phyloP scores from a whole-genome alignment of 169 alveolate species.

The Eimeria necatrix region DNA sequence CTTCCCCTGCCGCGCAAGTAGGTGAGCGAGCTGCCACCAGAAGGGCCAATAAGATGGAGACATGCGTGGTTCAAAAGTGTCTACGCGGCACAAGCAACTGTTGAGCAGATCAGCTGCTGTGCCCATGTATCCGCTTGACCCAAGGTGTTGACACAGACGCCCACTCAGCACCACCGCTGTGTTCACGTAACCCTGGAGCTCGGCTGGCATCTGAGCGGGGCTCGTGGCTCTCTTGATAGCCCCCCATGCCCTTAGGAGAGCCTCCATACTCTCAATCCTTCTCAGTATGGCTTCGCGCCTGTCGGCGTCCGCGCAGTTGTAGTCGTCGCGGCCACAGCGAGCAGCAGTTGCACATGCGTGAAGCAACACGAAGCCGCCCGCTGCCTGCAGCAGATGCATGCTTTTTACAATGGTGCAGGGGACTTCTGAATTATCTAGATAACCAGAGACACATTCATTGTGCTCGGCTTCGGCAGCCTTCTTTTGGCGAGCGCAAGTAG shows the following conservation, averaged over 20 bases:
- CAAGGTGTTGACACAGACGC: conserved; percentile 22
- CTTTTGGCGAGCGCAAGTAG: conserved; percentile 46
- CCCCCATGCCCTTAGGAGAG: conserved; percentile 8
- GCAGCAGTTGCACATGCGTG: conserved; percentile 60
- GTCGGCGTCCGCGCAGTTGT: conserved; percentile 33
- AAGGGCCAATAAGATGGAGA: conserved; percentile 28
- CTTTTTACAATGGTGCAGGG: not conserved
- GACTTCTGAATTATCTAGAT: not conserved
- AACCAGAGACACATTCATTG: not conserved
- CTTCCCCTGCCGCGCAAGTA: not conserved
- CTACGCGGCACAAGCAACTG: conserved; percentile 41
- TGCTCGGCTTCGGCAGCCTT: conserved; percentile 21
- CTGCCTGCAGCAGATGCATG: conserved; percentile 50
- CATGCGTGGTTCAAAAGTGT: not conserved
- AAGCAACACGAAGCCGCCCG: conserved; percentile 22
- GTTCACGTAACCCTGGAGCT: conserved; percentile 7
- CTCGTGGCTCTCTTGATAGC: not conserved
- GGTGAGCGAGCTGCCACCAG: conserved; percentile 62
- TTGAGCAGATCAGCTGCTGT: conserved; percentile 17
- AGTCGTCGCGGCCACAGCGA: not conserved
- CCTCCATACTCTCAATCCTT: conserved; percentile 1
- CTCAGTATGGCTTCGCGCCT: conserved; percentile 10
- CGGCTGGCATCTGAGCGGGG: not conserved
- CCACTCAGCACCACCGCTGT: not conserved
- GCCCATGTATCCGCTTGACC: conserved; percentile 32